phyloP scores from a whole-genome alignment of 1,139 yeast species.

The Kluyveromyces sp. region DNA sequence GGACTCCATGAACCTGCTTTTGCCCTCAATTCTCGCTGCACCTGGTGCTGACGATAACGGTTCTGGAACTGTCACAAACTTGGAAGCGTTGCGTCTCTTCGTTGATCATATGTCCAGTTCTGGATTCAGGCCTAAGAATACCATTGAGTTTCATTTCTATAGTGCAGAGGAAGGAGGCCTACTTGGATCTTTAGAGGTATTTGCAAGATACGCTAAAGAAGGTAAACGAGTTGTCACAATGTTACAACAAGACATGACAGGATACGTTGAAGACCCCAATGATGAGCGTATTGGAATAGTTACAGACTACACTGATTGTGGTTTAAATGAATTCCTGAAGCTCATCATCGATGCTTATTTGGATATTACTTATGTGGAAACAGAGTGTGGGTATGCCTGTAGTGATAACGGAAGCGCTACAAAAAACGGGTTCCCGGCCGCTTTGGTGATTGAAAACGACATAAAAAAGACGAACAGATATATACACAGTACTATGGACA shows the following conservation, averaged over 20 bases:
- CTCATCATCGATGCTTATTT: constrained; percentile 54
- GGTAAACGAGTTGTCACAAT: constrained; percentile 59
- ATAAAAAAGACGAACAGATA: constrained; percentile 56
- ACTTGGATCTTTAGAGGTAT: constrained; percentile 78
- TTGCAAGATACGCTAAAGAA: constrained; percentile 43
- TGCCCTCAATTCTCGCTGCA: constrained; percentile 65
- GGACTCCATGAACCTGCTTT: constrained; percentile 70
- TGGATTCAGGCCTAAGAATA: constrained; percentile 47
- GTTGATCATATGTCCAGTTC: constrained; percentile 28
- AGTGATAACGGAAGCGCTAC: constrained; percentile 87
- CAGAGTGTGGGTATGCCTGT: constrained; percentile 86
- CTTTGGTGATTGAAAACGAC: constrained; percentile 74
- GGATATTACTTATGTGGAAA: constrained; percentile 61
- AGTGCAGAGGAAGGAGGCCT: constrained; percentile 94
- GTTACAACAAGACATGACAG: constrained; percentile 97
- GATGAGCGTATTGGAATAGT: constrained; percentile 75
- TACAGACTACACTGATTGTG: constrained; percentile 60
- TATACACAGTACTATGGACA: constrained; percentile 74
- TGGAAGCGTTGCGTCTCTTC: constrained; percentile 67
- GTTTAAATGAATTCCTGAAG: constrained; percentile 58
- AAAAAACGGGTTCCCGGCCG: constrained; percentile 74
- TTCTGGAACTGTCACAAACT: constrained; percentile 72
- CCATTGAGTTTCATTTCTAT: constrained; percentile 88
- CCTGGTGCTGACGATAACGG: constrained; percentile 98
- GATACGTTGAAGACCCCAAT: constrained; percentile 56